Evolutionary conservation across 1,139 yeast genomes (phyloP), one percentile per base, ranked within the genome.

Genomic region (Candida buenavistaensis): DNA sequence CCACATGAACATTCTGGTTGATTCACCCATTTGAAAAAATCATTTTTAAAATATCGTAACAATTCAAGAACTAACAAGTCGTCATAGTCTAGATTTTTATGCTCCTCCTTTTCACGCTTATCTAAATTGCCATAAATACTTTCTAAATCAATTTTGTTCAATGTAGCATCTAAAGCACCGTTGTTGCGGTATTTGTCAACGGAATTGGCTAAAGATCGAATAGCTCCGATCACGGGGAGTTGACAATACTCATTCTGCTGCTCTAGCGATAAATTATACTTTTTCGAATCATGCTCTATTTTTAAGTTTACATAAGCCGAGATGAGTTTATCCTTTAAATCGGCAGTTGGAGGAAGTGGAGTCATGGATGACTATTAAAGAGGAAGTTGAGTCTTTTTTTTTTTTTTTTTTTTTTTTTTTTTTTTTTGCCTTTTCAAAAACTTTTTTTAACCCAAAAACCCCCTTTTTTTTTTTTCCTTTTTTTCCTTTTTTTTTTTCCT

Each of bases 1-100:
- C 41, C 38, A 54, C 96, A 88, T 0, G 66, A 55, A 51, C 96
- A 89, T 6, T 63, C 53, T 0, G 95, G 90, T 28, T 72, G 71
- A 49, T 83, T 82, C 10, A 87, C 81, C 97, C 97, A 90, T 24
- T 62, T 66, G 62, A 92, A 90, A 62, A 87, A 89, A 30, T 77
- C 81, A 32, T 81, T 66, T 49, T 88, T 89, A 62, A 83, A 90
- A 78, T 94, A 90, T 28, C 70, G 59, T 23, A 90, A 65, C 13
- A 86, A 57, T 45, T 81, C 92, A 43, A 69, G 66, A 1, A 89
- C 90, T 6, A 90, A 50, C 28, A 72, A 66, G 53, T 90, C 97
- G 36, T 83, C 81, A 47, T 82, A 78, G 8, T 78, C 78, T 7
- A 48, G 37, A 19, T 35, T 25, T 5, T 37, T 20, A 8, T 31